A percentile compares a stretch with the other conserved stretches of the same genome.
These are phyloP conservation scores for Echeveria elegans DNA, from an alignment of 164 flowering plant species.

Conservation along the genomic window DNA sequence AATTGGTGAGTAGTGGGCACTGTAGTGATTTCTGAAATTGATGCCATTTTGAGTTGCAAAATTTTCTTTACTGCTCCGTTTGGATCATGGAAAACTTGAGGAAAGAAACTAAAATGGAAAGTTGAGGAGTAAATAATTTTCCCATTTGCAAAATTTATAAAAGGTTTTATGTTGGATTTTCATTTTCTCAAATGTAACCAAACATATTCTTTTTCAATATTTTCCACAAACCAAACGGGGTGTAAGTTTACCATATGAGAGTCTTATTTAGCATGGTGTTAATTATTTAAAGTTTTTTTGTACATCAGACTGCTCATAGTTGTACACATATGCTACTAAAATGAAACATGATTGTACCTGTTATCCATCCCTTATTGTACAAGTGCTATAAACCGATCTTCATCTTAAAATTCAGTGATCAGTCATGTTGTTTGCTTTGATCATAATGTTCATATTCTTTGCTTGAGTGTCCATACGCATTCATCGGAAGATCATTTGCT, in stretches of 20 bases:
- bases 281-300: not conserved
- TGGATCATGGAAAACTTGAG: too few relatives aligned
- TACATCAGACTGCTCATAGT: not conserved
- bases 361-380: not conserved
- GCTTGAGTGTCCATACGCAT: not conserved
- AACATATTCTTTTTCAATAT: too few relatives aligned
- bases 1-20: conserved; percentile 62
- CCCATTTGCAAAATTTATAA: too few relatives aligned
- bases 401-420: not conserved
- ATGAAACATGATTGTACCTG: not conserved
- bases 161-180: too few relatives aligned
- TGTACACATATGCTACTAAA: not conserved
- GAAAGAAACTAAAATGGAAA: too few relatives aligned
- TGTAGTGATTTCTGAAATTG: not conserved
- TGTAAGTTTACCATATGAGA: not conserved
- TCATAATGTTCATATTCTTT: not conserved
- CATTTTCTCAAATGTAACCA: too few relatives aligned
- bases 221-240: too few relatives aligned
- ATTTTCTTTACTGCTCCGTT: too few relatives aligned
- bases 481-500: not conserved
- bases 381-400: not conserved
- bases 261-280: not conserved
- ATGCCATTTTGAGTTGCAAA: not conserved
- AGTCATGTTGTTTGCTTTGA: not conserved
- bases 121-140: too few relatives aligned